Evolutionary conservation across 2,329 filamentous ascomycete species (phyloP), one percentile per base, ranked within the genome.

Genomic region (Hymenoscyphus occultus): DNA sequence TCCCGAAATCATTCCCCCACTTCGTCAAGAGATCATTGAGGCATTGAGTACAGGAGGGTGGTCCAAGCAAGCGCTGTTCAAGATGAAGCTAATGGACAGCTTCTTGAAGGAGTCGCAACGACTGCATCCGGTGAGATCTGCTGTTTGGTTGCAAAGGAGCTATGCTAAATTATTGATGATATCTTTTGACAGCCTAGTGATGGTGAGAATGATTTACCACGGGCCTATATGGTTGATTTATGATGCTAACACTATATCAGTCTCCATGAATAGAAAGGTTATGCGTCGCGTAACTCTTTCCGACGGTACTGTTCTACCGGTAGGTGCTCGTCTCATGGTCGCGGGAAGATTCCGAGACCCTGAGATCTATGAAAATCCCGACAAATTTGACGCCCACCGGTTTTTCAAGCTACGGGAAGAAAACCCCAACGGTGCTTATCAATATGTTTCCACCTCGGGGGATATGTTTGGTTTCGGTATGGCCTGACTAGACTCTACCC

Each of bases 91-190:
- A 13, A 4, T 61, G 3, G 60, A 61, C n/a, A 32, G 19, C 28
- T 13, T 61, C 13, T 32, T 61, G 12, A 61, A 61, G 28, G 60
- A 61, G 40, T 54, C 19, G 28, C 60, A 61, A 19, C 42, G 60
- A 19, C 28, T 61, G 28, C 32, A 61, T 12, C 60, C 40, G 19
- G 5, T 28, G 28, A 28, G 28, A 28, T 28, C 28, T 28, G 2
- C 28, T 28, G 31, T 16, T 39, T 28, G 28, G 28, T 28, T 28
- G 28, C 28, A 28, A 28, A 28, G 28, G 28, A 28, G 28, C 28
- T 28, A 28, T 28, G 28, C 28, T 28, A 28, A 28, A 28, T 28
- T 28, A 28, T 28, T 28, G 28, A 28, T 28, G 28, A 28, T 28
- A 3, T 28, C 28, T 28, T 28, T 28, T 28, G 28, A 45, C 12